A percentile compares a stretch with the other conserved stretches of the same genome.
These are phyloP conservation scores for Trametes villosa DNA, from an alignment of 768 basidiomycete genomes.

Conservation along the genomic window DNA sequence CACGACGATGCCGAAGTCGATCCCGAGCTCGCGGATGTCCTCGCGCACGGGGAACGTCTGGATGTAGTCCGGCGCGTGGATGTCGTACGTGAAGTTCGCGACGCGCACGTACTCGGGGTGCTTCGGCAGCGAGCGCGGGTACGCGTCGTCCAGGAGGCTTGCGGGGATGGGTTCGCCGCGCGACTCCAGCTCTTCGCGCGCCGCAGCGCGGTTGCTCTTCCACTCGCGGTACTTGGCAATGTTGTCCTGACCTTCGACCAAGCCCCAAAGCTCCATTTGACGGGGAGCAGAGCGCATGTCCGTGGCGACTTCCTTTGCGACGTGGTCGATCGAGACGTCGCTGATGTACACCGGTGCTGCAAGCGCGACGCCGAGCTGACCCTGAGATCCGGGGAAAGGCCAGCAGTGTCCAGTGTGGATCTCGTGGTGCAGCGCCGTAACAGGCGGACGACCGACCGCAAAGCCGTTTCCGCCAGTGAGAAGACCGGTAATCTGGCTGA, in stretches of 20 bases:
- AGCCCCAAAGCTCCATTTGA: constrained; percentile 90
- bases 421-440: constrained; percentile 88
- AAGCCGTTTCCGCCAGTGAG: constrained; percentile 62
- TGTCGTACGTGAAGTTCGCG: constrained; percentile 52
- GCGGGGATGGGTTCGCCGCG: constrained; percentile 16
- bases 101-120: constrained; percentile 44
- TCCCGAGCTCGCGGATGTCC: constrained; percentile 66
- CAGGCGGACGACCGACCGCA: constrained; percentile 78
- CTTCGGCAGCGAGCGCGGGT: constrained; percentile 37
- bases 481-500: constrained; percentile 53
- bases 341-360: constrained; percentile 60
- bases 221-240: constrained; percentile 61
- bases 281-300: constrained; percentile 83
- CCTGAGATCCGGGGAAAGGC: constrained; percentile 81
- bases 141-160: constrained; percentile 18
- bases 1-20: constrained; percentile 87
- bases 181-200: constrained; percentile 26
- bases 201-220: constrained; percentile 47
- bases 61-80: constrained; percentile 42
- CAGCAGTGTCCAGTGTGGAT: constrained; percentile 86
- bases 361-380: constrained; percentile 84
- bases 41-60: constrained; percentile 54
- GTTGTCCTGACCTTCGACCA: constrained; percentile 82
- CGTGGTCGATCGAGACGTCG: constrained; percentile 87
- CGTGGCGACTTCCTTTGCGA: constrained; percentile 78